A percentile compares a stretch with the other conserved stretches of the same genome.
These are phyloP conservation scores for Solanum pinnatisectum DNA, from an alignment of 257 asterid species.

Conservation along the genomic window DNA sequence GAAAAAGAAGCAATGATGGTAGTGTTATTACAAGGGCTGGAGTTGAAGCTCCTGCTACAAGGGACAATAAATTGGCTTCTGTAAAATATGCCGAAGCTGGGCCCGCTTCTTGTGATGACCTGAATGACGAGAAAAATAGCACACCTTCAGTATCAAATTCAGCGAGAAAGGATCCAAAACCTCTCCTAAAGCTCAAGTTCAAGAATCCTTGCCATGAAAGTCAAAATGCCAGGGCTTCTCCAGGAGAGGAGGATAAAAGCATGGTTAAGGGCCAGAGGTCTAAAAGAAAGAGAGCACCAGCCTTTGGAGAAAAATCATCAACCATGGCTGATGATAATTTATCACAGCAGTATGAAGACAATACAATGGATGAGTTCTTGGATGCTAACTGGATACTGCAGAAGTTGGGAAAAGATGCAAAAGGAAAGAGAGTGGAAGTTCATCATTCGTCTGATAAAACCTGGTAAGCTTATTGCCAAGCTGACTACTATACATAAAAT, in stretches of 20 bases:
- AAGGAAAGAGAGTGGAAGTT: constrained; percentile 91
- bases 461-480: constrained; percentile 43
- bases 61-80: constrained; percentile 32
- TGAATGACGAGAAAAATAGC: constrained; percentile 29
- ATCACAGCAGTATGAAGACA: constrained; percentile 38
- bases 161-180: constrained; percentile 47
- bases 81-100: constrained; percentile 18
- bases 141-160: constrained; percentile 24
- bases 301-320: constrained; percentile 20
- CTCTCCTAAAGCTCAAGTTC: constrained; percentile 68
- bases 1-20: constrained; percentile 42
- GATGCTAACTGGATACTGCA: constrained; percentile 97
- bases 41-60: constrained; percentile 28
- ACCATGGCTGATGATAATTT: constrained; percentile 37
- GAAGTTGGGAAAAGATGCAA: constrained; percentile 94
- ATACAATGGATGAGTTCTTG: constrained; percentile 58
- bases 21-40: constrained; percentile 21
- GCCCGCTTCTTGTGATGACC: constrained; percentile 24
- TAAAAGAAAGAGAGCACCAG: constrained; percentile 65
- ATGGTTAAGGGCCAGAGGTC: constrained; percentile 87
- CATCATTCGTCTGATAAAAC: constrained; percentile 74
- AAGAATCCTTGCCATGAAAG: constrained; percentile 52
- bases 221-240: constrained; percentile 35
- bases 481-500: background rate
- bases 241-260: constrained; percentile 54